Evolutionary conservation across 202 grass and related monocot species (phyloP).

Genomic region (Carex arenaria): DNA sequence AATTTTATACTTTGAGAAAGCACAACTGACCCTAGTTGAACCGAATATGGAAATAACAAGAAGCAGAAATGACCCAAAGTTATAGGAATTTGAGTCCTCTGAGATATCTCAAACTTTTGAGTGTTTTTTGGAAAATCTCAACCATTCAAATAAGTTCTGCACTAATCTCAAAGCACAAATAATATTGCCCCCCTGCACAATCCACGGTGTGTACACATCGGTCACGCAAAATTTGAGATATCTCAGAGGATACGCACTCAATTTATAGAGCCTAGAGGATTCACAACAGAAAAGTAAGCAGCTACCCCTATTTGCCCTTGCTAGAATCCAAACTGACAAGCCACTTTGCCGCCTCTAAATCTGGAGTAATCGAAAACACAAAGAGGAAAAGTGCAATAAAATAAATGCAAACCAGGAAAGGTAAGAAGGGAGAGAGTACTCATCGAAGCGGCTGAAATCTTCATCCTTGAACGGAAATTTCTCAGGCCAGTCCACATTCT

Average conservation of each 20-base stretch:
- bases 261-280: background rate
- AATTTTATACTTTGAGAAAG: background rate
- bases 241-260: no score
- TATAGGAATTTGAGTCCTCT: no score
- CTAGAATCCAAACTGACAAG: background rate
- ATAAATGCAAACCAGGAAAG: slow-evolving; percentile 26
- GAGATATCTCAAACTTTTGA: no score
- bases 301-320: background rate
- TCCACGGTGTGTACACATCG: no score
- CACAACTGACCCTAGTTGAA: background rate
- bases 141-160: no score
- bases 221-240: no score
- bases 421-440: slow-evolving; percentile 36
- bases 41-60: background rate
- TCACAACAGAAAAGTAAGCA: background rate
- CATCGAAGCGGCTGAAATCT: slow-evolving; percentile 87
- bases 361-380: background rate
- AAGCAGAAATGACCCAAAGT: background rate
- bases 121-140: no score
- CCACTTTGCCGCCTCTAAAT: background rate
- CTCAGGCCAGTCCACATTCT: slow-evolving; percentile 80
- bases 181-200: no score
- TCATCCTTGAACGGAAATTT: slow-evolving; percentile 92
- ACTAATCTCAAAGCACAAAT: no score
- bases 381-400: background rate